Evolutionary conservation across 176 grass and related monocot species (phyloP), one percentile per base, ranked within the genome.

Genomic region (Ampelocalamus luodianensis): DNA sequence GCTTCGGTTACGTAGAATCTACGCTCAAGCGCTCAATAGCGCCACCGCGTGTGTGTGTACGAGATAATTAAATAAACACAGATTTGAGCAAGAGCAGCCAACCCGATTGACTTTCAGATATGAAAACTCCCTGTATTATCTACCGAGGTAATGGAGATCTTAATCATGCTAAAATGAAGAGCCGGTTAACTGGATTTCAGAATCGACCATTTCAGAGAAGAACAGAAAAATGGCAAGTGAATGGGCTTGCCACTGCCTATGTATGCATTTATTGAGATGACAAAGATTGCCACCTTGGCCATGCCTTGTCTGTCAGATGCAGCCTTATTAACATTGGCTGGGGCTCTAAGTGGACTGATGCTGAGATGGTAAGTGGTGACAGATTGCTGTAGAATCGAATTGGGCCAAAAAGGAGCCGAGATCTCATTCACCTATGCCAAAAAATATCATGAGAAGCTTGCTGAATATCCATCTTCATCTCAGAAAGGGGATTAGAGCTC

Each of bases 291-390:
- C 24, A 48, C 66, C 88, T 83, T 81, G 62, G 58, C 66, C 59
- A 83, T 82, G 83, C 49, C 39, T 87, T 81, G 66, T 85, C 76
- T 90, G 89, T 90, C 84, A 90, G 84, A 74, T 83, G 74, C 84
- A 83, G 74, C 84, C 84, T 83, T 87, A 87, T 87, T 87, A 74
- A 87, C 89, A 87, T 60, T 79, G 59, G 73, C 40, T 87, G 74
- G 64, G 42, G 64, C 20, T 75, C 78, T 64, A 42, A 44, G 63
- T 85, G 64, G 83, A 77, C 71, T 39, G 58, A 40, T 59, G 42
- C 60, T 51, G 68, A n/a, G 60, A 65, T 43, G 50, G 32, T 18
- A 78, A 68, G 38, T 43, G 43, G 20, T 10, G 20, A 61, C 65
- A 50, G 75, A 62, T 60, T 79, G 74, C 26, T 61, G 51, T 71